Evolutionary conservation across 768 basidiomycete species (phyloP), one percentile per base, ranked within the genome.

Genomic region (Psilocybe cubensis): DNA sequence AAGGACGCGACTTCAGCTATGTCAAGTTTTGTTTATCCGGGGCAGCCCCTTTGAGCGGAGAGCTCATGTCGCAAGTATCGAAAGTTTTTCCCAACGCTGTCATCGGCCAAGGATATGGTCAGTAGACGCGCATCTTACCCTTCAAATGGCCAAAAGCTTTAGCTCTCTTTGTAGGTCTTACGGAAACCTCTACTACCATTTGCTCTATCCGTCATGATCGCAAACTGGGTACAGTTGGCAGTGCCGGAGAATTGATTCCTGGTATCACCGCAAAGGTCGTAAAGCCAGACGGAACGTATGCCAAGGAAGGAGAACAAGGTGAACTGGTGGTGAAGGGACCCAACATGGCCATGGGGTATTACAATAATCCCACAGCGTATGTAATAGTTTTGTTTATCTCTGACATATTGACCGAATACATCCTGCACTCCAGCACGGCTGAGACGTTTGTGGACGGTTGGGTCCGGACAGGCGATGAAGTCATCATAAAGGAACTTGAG

Each of bases 391-490:
- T 14, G 27, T 43, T 6, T 12, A 25, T 56, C 14, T 17, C n/a
- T 38, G 35, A 14, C 8, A 29, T 60, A 17, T 20, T 21, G 17
- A 20, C 8, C 20, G 9, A 40, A 33, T 46, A 11, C 33, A 18
- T 38, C 28, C 20, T 20, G 46, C 8, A 24, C 31, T 29, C 18
- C 55, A 89, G 87, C 12, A 85, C 87, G 2, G 79, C 79, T 46
- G 85, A 88, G 63, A 84, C 87, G 1, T 89, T 88, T 63, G 68
- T 82, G 5, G 74, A 86, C 59, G 86, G 77, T 27, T 86, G 87
- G 87, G 81, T 89, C 23, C 81, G 79, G 29, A 90, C 87, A 0
- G 88, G 88, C 1, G 88, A 90, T 64, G 87, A 89, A 68, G 89
- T 90, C 35, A 78, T 91, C 65, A 82, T 89, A 59, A 80, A 74